phyloP scores from a whole-genome alignment of 352 stramenopile species.

The Phytopythium aichiense region DNA sequence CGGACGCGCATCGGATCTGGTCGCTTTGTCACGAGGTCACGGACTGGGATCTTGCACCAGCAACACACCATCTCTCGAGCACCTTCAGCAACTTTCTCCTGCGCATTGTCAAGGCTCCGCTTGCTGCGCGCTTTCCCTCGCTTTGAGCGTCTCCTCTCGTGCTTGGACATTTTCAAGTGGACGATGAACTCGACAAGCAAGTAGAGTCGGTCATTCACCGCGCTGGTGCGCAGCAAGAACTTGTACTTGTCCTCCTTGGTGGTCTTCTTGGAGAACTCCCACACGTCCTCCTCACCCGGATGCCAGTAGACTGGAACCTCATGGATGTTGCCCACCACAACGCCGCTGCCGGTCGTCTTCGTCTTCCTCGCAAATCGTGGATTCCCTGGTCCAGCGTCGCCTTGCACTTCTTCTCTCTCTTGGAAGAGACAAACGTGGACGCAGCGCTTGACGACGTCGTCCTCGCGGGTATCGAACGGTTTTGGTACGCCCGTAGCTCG shows the following conservation, averaged over 20 bases:
- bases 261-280: conserved; percentile 73
- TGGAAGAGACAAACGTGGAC: conserved; percentile 79
- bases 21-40: conserved; percentile 41
- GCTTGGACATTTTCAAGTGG: conserved; percentile 33
- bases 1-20: conserved; percentile 43
- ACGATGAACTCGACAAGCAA: conserved; percentile 77
- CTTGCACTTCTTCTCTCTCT: conserved; percentile 33
- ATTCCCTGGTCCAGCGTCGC: not conserved
- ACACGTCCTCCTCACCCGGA: conserved; percentile 67
- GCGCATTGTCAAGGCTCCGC: no score
- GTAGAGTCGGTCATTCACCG: conserved; percentile 60
- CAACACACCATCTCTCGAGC: conserved; percentile 68
- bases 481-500: conserved; percentile 63
- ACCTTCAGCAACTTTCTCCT: conserved; percentile 2
- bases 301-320: conserved; percentile 76
- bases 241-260: conserved; percentile 83
- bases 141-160: conserved; percentile 16
- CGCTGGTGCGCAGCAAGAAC: conserved; percentile 72
- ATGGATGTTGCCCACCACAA: conserved; percentile 70
- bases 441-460: conserved; percentile 75
- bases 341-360: conserved; percentile 21
- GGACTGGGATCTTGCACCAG: conserved; percentile 74
- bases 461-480: conserved; percentile 70
- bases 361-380: not conserved
- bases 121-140: conserved; percentile 3